phyloP scores from a whole-genome alignment of 179 eudicot genomes.

The Beta macrorhiza region DNA sequence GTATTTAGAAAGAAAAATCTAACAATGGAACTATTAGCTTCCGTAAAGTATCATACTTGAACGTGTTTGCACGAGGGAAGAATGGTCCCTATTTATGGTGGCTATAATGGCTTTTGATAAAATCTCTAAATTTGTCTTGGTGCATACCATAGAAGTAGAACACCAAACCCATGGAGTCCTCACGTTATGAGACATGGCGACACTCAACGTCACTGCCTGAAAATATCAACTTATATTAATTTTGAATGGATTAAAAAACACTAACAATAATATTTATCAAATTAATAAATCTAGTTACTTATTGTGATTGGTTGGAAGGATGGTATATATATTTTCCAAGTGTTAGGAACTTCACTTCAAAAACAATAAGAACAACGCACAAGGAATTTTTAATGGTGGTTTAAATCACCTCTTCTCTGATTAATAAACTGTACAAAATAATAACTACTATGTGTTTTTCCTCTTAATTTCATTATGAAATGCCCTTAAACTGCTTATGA shows the following conservation, averaged over 20 bases:
- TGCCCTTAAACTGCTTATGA: too few species aligned
- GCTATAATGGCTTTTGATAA: background rate
- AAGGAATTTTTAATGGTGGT: too few species aligned
- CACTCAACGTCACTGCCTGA: background rate
- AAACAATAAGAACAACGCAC: too few species aligned
- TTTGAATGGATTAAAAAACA: too few species aligned
- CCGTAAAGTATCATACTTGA: background rate
- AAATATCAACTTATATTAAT: background rate
- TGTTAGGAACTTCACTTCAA: too few species aligned
- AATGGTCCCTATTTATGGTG: slow-evolving; percentile 8
- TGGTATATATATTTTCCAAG: background rate
- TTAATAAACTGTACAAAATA: too few species aligned
- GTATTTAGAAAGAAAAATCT: background rate
- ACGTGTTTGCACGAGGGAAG: slow-evolving; percentile 6
- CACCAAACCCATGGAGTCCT: background rate
- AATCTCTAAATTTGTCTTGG: slow-evolving; percentile 12
- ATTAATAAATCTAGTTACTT: too few species aligned
- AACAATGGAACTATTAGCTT: background rate
- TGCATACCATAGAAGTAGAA: background rate
- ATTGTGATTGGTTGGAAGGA: too few species aligned
- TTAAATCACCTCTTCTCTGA: too few species aligned
- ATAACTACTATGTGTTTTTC: too few species aligned
- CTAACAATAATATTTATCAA: too few species aligned
- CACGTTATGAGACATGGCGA: background rate
- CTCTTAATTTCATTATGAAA: too few species aligned